These are phyloP conservation scores for Podila minutissima DNA, from an alignment of 192 early-diverging fungal genomes.

Conservation along the genomic window DNA sequence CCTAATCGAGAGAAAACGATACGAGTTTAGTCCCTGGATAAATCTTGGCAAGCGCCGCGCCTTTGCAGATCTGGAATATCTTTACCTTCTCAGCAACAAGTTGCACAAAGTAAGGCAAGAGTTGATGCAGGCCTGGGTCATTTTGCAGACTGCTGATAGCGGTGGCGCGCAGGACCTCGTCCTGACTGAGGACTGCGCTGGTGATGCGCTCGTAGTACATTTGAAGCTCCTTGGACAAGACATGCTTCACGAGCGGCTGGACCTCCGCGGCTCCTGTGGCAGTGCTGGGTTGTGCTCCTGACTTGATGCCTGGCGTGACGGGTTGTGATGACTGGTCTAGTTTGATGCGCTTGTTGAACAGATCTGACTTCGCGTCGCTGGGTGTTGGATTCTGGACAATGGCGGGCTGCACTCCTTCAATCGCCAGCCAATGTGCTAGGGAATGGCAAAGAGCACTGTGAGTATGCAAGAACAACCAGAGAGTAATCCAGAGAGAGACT, in stretches of 20 bases:
- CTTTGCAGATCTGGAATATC: not conserved
- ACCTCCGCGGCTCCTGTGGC: constrained; percentile 54
- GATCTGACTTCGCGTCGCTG: constrained; percentile 64
- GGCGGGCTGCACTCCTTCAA: constrained; percentile 98
- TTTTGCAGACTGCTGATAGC: constrained; percentile 85
- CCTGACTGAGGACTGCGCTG: constrained; percentile 75
- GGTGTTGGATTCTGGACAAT: constrained; percentile 96
- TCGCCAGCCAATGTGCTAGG: constrained; percentile 94
- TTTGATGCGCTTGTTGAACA: constrained; percentile 59
- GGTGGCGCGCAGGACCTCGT: constrained; percentile 72
- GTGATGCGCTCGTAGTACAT: constrained; percentile 95
- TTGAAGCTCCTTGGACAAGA: constrained; percentile 93
- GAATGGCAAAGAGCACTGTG: not conserved
- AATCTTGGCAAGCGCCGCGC: not conserved
- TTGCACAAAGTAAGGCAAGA: constrained; percentile 95
- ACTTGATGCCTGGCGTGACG: constrained; percentile 46
- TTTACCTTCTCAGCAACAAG: constrained; percentile 86
- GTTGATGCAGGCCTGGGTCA: constrained; percentile 95
- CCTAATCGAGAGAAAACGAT: constrained; percentile 43
- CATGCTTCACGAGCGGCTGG: constrained; percentile 86
- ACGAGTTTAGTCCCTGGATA: not conserved
- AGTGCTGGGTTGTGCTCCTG: constrained; percentile 2
- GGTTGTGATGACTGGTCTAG: constrained; percentile 35
- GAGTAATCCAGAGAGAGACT: too few species aligned
- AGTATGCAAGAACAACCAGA: not conserved